Conservation (phyloP, 331 rosid species). For the Telfairia occidentalis region DNA sequence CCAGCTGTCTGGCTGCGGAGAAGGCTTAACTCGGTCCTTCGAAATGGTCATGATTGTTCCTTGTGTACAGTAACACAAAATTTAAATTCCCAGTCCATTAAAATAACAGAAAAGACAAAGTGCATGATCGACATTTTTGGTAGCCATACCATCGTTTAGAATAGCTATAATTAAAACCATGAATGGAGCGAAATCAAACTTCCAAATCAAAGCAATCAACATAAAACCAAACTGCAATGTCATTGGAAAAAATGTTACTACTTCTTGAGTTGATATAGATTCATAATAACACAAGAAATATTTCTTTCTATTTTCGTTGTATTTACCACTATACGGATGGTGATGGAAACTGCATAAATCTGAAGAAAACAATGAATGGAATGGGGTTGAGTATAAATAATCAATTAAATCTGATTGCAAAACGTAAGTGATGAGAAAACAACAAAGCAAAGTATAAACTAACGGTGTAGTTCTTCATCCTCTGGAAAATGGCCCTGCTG, state of each 20-base stretch:
- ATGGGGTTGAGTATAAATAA: not conserved
- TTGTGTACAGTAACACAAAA: conserved; percentile 16
- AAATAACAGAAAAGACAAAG: not conserved
- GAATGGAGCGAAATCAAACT: conserved; percentile 92
- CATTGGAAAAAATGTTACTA: not conserved
- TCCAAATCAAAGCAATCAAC: conserved; percentile 96
- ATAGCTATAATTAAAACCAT: conserved; percentile 95
- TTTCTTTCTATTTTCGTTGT: not conserved
- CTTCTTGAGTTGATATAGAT: not conserved
- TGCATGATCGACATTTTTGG: not conserved
- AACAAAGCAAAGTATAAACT: conserved; percentile 20
- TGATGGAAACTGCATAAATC: conserved; percentile 98
- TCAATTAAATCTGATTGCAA: not conserved
- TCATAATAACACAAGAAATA: not conserved
- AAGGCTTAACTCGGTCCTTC: conserved; percentile 94
- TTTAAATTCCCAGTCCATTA: not conserved
- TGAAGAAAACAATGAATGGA: conserved; percentile 20
- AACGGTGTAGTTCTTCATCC: conserved; percentile 98
- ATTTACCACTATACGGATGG: conserved; percentile 97
- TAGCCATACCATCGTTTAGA: conserved; percentile 77
- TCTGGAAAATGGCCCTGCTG: conserved; percentile 96
- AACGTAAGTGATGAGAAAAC: not conserved
- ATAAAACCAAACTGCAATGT: conserved; percentile 80
- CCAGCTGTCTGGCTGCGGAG: conserved; percentile 94
- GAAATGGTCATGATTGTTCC: conserved; percentile 99